Evolutionary conservation across 805 yeast species (phyloP).

Genomic region (Wickerhamiella galacta): DNA sequence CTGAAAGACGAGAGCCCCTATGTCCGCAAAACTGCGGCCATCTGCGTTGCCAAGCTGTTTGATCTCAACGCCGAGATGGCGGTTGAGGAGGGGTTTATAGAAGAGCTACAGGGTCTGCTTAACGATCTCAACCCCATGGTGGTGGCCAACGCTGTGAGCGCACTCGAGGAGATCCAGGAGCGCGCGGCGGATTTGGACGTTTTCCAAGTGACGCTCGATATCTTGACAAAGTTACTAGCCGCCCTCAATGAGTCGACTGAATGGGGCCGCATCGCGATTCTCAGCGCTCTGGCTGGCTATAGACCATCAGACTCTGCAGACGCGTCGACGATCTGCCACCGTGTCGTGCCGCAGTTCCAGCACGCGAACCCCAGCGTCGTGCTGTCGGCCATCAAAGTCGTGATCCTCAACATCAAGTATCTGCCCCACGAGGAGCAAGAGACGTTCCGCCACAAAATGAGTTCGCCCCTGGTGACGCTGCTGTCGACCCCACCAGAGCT

Average conservation of each 20-base stretch:
- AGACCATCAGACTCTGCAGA: conserved; percentile 39
- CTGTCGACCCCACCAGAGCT: conserved; percentile 85
- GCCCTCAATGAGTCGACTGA: conserved; percentile 96
- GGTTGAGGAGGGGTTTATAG: conserved; percentile 72
- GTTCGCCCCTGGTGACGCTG: conserved; percentile 76
- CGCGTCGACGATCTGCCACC: conserved; percentile 70
- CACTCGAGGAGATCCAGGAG: conserved; percentile 69
- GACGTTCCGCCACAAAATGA: conserved; percentile 44
- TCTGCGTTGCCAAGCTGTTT: conserved; percentile 88
- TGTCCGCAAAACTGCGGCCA: conserved; percentile 93
- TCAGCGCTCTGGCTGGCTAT: conserved; percentile 66
- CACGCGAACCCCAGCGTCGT: conserved; percentile 96
- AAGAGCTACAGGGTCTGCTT: conserved; percentile 45
- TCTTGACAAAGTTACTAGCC: conserved; percentile 42
- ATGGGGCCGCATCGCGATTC: conserved; percentile 92
- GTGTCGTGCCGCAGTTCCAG: conserved; percentile 87
- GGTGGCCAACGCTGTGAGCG: conserved; percentile 81
- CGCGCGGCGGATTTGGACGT: conserved; percentile 39
- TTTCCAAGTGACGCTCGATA: conserved; percentile 26
- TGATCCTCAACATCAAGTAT: conserved; percentile 40
- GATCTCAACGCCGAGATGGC: conserved; percentile 71
- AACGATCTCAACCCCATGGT: conserved; percentile 93
- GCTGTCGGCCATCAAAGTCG: conserved; percentile 63
- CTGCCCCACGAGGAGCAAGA: conserved; percentile 23
- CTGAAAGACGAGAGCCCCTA: conserved; percentile 88